These are phyloP conservation scores for Brassica incana DNA, from an alignment of 345 rosid species.

Conservation along the genomic window DNA sequence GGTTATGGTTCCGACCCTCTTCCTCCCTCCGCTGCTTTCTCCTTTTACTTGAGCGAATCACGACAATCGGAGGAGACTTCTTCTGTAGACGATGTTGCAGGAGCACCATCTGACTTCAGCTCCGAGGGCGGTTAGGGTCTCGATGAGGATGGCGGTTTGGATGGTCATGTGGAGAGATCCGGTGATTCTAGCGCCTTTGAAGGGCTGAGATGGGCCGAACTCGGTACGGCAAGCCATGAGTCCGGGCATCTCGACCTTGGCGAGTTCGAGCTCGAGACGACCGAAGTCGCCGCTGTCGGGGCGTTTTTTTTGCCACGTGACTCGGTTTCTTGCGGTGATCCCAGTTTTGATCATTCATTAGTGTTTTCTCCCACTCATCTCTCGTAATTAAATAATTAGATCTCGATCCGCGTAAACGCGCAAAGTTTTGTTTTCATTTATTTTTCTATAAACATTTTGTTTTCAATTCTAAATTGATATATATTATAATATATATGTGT, in stretches of 20 bases:
- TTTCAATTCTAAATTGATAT: too few relatives aligned
- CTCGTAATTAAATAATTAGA: too few relatives aligned
- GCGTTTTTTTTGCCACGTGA: too few relatives aligned
- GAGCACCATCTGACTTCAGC: conserved; percentile 96
- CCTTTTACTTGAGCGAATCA: conserved; percentile 29
- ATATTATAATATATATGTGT: too few relatives aligned
- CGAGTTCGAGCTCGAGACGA: conserved; percentile 77
- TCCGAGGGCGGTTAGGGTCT: conserved; percentile 80
- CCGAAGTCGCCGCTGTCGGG: conserved; percentile 54
- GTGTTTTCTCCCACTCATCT: too few relatives aligned
- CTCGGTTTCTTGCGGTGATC: too few relatives aligned
- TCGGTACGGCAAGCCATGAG: conserved; percentile 78
- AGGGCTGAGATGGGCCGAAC: conserved; percentile 80
- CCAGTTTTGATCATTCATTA: too few relatives aligned
- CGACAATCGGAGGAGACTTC: conserved; percentile 47
- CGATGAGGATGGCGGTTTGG: conserved; percentile 88
- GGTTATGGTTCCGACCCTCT: conserved; percentile 40
- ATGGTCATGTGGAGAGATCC: conserved; percentile 96
- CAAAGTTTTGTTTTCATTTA: too few relatives aligned
- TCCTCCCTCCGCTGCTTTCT: conserved; percentile 26
- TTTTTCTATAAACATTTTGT: too few relatives aligned
- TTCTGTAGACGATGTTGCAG: conserved; percentile 84
- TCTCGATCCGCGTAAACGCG: too few relatives aligned
- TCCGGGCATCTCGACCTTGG: conserved; percentile 90
- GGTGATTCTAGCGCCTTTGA: conserved; percentile 83